These are phyloP conservation scores for Hypoxylon intermedium DNA, from an alignment of 495 filamentous ascomycete species.

Conservation along the genomic window DNA sequence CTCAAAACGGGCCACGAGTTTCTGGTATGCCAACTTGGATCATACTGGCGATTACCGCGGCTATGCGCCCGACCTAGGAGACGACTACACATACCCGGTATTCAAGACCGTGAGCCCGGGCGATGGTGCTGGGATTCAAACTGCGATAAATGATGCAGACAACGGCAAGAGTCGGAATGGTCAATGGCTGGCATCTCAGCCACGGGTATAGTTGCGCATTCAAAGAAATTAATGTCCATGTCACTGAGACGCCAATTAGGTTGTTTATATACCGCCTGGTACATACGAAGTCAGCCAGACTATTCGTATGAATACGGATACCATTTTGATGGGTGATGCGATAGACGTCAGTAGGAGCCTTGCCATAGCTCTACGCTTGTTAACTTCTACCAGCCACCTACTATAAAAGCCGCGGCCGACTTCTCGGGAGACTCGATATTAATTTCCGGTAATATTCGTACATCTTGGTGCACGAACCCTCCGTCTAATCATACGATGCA, in stretches of 20 bases:
- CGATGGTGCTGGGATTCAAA: slow-evolving; percentile 47
- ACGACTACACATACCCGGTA: slow-evolving; percentile 46
- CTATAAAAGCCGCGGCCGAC: slow-evolving; percentile 63
- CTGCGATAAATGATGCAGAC: slow-evolving; percentile 42
- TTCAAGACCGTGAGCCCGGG: slow-evolving; percentile 44
- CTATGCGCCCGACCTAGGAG: slow-evolving; percentile 47
- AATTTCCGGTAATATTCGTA: slow-evolving; percentile 20
- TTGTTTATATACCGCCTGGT: slow-evolving; percentile 70
- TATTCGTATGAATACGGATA: slow-evolving; percentile 63
- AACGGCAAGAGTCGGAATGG: slow-evolving; percentile 42
- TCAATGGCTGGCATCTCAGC: slow-evolving; percentile 53
- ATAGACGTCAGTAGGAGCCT: slow-evolving; percentile 56
- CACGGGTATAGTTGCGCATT: slow-evolving; percentile 38
- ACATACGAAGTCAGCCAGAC: slow-evolving; percentile 66
- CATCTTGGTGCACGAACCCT: not conserved
- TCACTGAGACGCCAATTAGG: slow-evolving; percentile 36
- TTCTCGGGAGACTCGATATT: slow-evolving; percentile 47
- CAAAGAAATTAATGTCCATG: not conserved
- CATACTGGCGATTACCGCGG: slow-evolving; percentile 43
- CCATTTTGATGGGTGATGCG: slow-evolving; percentile 70
- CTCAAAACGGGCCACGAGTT: slow-evolving; percentile 35
- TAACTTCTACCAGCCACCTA: slow-evolving; percentile 51
- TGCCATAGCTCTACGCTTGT: not conserved
- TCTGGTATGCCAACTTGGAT: slow-evolving; percentile 50
- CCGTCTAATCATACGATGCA: slow-evolving; percentile 47